Percentiles rank a stretch among this genome's conserved stretches.
Conservation (phyloP, 345 rosid species). For the Salix udensis region DNA sequence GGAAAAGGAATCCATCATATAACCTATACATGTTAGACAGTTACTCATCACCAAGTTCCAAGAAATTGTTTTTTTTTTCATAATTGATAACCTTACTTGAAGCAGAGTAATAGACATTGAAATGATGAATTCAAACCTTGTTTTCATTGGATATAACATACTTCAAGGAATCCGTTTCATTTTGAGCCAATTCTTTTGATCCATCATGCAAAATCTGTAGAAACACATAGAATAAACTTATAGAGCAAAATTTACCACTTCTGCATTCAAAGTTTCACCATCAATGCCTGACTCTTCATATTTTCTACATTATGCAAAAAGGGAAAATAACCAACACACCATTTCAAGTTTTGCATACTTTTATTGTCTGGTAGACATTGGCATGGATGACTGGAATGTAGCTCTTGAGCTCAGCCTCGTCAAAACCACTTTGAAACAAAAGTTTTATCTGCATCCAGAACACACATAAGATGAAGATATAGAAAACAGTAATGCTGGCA, state of each 20-base stretch:
- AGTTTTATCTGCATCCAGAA: constrained; percentile 70
- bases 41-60: not conserved
- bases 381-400: constrained; percentile 92
- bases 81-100: not conserved
- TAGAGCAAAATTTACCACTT: constrained; percentile 2
- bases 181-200: constrained; percentile 86
- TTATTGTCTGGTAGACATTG: constrained; percentile 95
- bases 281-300: constrained; percentile 24
- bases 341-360: constrained; percentile 79
- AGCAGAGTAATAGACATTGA: not conserved
- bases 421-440: constrained; percentile 94
- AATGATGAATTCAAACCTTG: constrained; percentile 49
- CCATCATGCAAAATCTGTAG: constrained; percentile 85
- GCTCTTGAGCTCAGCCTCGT: constrained; percentile 80
- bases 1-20: not conserved
- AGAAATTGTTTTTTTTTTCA: not conserved
- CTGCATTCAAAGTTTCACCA: constrained; percentile 5
- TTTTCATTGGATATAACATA: constrained; percentile 59
- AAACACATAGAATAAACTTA: constrained; percentile 23
- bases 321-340: constrained; percentile 75
- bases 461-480: constrained; percentile 9
- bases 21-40: not conserved
- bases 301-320: constrained; percentile 29
- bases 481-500: not conserved
- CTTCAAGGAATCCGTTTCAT: constrained; percentile 59